A percentile compares a stretch with the other conserved stretches of the same genome.
These are phyloP conservation scores for Penicillium ucsense DNA, from an alignment of 495 filamentous ascomycete genomes.

Conservation along the genomic window DNA sequence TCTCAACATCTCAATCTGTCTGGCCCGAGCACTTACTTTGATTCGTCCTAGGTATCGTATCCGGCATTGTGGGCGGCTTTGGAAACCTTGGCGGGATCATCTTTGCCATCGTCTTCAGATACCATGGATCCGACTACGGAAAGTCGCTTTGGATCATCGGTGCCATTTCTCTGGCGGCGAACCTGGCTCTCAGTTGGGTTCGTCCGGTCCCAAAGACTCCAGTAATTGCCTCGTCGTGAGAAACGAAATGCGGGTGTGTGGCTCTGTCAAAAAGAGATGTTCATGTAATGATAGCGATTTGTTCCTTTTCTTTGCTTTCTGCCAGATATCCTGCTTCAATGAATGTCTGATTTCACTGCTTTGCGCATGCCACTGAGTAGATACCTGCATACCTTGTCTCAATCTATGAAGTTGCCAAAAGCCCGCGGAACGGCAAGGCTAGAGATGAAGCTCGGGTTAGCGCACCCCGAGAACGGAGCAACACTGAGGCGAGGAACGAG, in stretches of 20 bases:
- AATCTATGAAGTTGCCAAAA: too few species aligned
- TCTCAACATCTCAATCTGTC: background rate
- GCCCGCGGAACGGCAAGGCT: too few species aligned
- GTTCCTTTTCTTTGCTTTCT: background rate
- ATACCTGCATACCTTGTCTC: too few species aligned
- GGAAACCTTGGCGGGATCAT: constrained; percentile 82
- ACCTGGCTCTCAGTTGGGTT: constrained; percentile 62
- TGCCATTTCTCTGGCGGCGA: constrained; percentile 58
- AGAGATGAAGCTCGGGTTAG: constrained; percentile 19
- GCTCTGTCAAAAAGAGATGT: too few species aligned
- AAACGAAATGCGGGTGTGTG: too few species aligned
- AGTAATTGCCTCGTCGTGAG: constrained; percentile 4
- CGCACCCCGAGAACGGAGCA: constrained; percentile 18
- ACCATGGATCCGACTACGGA: constrained; percentile 55
- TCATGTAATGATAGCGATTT: background rate
- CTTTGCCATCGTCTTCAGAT: constrained; percentile 80
- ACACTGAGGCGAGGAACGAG: constrained; percentile 12
- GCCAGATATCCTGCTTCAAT: background rate
- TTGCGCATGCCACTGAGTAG: too few species aligned
- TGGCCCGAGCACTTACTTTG: background rate
- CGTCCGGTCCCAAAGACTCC: constrained; percentile 47
- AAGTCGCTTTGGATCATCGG: constrained; percentile 76
- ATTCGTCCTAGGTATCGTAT: constrained; percentile 50
- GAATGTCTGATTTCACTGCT: too few species aligned
- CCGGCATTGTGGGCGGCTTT: constrained; percentile 64